Base-by-base conservation (phyloP, 2,329 filamentous ascomycete species). In the Teratosphaeria viscida region DNA sequence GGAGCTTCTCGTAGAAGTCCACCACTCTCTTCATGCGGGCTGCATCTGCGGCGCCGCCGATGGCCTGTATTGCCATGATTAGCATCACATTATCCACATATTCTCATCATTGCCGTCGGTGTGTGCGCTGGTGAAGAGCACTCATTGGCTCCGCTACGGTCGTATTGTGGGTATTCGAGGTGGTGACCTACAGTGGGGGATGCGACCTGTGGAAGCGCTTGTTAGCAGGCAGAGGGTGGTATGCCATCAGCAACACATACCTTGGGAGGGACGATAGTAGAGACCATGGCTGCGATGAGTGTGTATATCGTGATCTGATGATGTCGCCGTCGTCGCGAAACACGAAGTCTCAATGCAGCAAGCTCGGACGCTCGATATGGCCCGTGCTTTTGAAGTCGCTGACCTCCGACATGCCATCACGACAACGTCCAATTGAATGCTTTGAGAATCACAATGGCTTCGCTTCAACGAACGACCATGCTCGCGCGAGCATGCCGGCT, bases 231-330 rank as follows among this genome's bases (percentile, higher is more conserved):
- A 7, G 29, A 32, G 29, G 7, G 29, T 60, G 71, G 70, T 57
- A 65, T 54, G 47, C 57, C n/a, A 52, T 43, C 47, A 54, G 57
- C 62, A 63, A 1, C 8, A 70, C 81, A 70, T 82, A 96, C 92
- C 91, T 99, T 99, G 74, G 95, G 94, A 71, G 95, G 95, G 73
- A 99, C 96, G 78, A 99, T 88, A 83, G 95, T 96, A 76, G 94
- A 97, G 59, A 74, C 72, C 72, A 74, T 74, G 64, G 58, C 66
- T 71, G 68, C 19, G 53, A 66, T 58, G 59, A 64, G 54, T 59
- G 55, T 57, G 61, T 60, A 53, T 35, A 8, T 58, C 54, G 47
- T 64, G 64, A 61, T 61, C 63, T 6, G 43, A 23, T 49, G 43
- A 49, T 49, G 61, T 62, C 43, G 53, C 39, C 49, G 61, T 19